Conservation (phyloP, 129 eudicot species). For the Flaveria bidentis region DNA sequence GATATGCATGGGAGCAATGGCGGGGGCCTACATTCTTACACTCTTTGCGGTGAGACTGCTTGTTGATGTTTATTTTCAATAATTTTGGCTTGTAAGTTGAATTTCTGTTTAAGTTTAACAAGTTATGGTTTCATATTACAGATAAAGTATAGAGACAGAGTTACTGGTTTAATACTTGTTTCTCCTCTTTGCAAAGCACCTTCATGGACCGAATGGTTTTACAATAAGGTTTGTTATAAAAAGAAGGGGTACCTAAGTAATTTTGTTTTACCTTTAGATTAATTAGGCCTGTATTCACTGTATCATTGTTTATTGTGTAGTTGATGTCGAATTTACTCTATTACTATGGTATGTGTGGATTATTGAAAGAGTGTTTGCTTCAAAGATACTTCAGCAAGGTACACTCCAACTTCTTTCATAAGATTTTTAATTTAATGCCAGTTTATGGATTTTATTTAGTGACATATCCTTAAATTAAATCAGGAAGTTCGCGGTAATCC, state of each 20-base stretch:
- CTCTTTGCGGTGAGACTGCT: slow-evolving; percentile 71
- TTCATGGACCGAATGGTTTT: slow-evolving; percentile 96
- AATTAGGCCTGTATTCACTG: neutral
- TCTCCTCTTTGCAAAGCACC: slow-evolving; percentile 97
- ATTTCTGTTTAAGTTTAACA: slow-evolving; percentile 13
- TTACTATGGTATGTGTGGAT: slow-evolving; percentile 81
- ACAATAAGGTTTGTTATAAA: slow-evolving; percentile 65
- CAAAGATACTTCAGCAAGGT: slow-evolving; percentile 96
- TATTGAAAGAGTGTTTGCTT: slow-evolving; percentile 80
- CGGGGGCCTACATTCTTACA: slow-evolving; percentile 94
- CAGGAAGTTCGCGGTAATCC: slow-evolving; percentile 95
- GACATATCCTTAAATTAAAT: slow-evolving; percentile 14
- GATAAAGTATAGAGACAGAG: slow-evolving; percentile 85
- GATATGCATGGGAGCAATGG: slow-evolving; percentile 97
- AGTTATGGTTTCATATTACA: slow-evolving; percentile 37
- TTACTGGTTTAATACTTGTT: slow-evolving; percentile 87
- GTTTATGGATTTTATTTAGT: slow-evolving; percentile 11
- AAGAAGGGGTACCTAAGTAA: neutral
- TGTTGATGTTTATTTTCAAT: neutral
- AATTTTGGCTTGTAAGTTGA: too few relatives aligned
- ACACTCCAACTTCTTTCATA: slow-evolving; percentile 5
- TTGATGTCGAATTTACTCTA: slow-evolving; percentile 84
- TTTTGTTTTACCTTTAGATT: neutral
- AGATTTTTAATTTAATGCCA: neutral
- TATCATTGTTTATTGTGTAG: slow-evolving; percentile 35